Percentiles rank a stretch among this genome's conserved stretches.
Conservation (phyloP, 352 stramenopile species). For the Globisporangium echinulatum region DNA sequence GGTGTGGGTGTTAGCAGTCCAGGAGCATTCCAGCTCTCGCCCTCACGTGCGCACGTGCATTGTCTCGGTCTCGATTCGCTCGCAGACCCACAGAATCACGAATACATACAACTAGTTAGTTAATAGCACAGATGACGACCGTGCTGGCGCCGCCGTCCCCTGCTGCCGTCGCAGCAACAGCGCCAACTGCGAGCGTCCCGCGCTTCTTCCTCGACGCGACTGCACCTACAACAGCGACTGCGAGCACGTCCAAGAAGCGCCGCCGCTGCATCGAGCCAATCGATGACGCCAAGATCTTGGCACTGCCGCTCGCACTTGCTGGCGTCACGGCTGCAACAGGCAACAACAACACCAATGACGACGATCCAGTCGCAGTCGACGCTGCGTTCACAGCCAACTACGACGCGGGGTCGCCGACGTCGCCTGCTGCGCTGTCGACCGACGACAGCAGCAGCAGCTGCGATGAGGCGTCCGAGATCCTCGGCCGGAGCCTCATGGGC, state of each 20-base stretch:
- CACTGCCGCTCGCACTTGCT: constrained; percentile 28
- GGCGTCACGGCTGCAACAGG: constrained; percentile 13
- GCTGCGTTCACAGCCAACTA: constrained; percentile 9
- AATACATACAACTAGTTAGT: no score
- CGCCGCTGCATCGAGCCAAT: constrained; percentile 60
- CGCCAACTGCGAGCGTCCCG: neutral
- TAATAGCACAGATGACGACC: constrained; percentile 14
- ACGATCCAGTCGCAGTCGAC: constrained; percentile 7
- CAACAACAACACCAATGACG: neutral
- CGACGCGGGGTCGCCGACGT: constrained; percentile 11
- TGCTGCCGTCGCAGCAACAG: constrained; percentile 5
- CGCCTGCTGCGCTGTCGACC: constrained; percentile 9
- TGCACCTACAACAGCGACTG: neutral
- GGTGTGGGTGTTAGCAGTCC: neutral
- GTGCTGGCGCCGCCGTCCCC: constrained; percentile 39
- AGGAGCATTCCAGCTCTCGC: constrained; percentile 11
- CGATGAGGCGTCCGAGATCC: constrained; percentile 25
- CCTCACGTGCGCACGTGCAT: constrained; percentile 1
- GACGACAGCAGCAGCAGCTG: constrained; percentile 10
- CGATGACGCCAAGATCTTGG: constrained; percentile 47
- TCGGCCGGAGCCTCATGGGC: constrained; percentile 66
- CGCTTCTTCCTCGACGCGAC: constrained; percentile 22
- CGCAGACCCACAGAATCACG: neutral
- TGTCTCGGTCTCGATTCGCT: neutral
- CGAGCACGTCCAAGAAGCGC: constrained; percentile 43